These are phyloP conservation scores for Pogostemon cablin DNA, from an alignment of 257 asterid genomes.

Conservation along the genomic window DNA sequence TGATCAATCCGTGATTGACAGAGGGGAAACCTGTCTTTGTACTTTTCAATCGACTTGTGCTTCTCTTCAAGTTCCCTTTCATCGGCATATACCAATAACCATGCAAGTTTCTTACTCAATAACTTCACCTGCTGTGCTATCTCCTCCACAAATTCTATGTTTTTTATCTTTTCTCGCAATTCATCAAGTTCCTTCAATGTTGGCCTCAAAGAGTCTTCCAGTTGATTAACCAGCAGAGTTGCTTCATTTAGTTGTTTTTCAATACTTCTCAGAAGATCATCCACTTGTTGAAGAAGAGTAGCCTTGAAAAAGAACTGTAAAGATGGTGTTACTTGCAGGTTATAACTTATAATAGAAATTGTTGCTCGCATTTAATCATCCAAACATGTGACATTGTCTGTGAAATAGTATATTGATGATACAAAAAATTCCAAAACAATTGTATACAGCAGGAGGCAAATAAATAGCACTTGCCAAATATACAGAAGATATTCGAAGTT, in stretches of 20 bases:
- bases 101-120: conserved; percentile 81
- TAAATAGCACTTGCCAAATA: neutral
- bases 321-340: conserved; percentile 32
- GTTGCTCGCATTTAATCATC: conserved; percentile 18
- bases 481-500: conserved; percentile 7
- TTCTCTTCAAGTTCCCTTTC: conserved; percentile 64
- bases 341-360: conserved; percentile 9
- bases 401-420: conserved; percentile 24
- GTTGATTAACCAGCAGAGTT: conserved; percentile 60
- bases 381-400: conserved; percentile 26
- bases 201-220: conserved; percentile 78
- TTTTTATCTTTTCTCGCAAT: conserved; percentile 77
- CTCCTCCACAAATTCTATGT: conserved; percentile 84
- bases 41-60: conserved; percentile 53
- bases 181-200: conserved; percentile 75
- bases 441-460: conserved; percentile 19
- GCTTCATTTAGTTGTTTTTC: conserved; percentile 61
- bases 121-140: conserved; percentile 64
- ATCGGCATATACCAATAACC: conserved; percentile 87
- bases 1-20: conserved; percentile 72
- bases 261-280: conserved; percentile 72
- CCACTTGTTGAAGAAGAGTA: conserved; percentile 91
- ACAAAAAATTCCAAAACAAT: neutral
- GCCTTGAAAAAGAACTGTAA: conserved; percentile 96
- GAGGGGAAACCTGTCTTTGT: conserved; percentile 62